Conservation (phyloP, 805 yeast species). For the Metschnikowia kofuensis region DNA sequence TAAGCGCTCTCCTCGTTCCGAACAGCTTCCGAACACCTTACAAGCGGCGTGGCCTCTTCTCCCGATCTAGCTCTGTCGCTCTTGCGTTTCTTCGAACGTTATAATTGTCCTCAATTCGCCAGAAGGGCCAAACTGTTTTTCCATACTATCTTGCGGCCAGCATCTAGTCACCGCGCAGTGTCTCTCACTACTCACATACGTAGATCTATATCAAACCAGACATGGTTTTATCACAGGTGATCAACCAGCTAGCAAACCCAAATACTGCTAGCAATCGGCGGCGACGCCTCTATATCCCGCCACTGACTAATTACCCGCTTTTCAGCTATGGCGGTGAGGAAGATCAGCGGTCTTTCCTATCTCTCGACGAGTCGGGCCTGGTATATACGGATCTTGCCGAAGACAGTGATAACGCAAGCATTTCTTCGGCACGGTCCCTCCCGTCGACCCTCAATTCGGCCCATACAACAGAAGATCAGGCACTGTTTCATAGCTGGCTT, state of each 20-base stretch:
- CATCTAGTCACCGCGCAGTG: background rate
- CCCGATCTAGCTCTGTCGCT: too few species aligned
- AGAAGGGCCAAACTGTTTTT: background rate
- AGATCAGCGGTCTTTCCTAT: slow-evolving; percentile 43
- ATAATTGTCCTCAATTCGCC: background rate
- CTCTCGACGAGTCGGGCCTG: slow-evolving; percentile 36
- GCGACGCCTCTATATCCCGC: slow-evolving; percentile 42
- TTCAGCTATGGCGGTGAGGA: slow-evolving; percentile 43
- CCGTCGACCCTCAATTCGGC: slow-evolving; percentile 40
- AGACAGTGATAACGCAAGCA: slow-evolving; percentile 40
- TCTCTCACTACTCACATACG: background rate
- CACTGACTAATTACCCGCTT: slow-evolving; percentile 41
- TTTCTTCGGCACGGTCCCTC: slow-evolving; percentile 38
- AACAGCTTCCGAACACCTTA: too few species aligned
- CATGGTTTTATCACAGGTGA: slow-evolving; percentile 41
- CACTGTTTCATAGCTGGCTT: slow-evolving; percentile 42
- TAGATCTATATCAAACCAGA: background rate
- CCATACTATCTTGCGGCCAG: background rate
- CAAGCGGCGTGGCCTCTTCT: too few species aligned
- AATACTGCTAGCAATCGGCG: slow-evolving; percentile 33
- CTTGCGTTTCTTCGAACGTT: background rate
- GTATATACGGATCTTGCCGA: slow-evolving; percentile 20
- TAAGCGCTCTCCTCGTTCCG: too few species aligned
- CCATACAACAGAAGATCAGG: slow-evolving; percentile 35
- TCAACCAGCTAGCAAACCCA: slow-evolving; percentile 42